phyloP scores from a whole-genome alignment of 345 rosid genomes.

The Eucalyptus regnans region DNA sequence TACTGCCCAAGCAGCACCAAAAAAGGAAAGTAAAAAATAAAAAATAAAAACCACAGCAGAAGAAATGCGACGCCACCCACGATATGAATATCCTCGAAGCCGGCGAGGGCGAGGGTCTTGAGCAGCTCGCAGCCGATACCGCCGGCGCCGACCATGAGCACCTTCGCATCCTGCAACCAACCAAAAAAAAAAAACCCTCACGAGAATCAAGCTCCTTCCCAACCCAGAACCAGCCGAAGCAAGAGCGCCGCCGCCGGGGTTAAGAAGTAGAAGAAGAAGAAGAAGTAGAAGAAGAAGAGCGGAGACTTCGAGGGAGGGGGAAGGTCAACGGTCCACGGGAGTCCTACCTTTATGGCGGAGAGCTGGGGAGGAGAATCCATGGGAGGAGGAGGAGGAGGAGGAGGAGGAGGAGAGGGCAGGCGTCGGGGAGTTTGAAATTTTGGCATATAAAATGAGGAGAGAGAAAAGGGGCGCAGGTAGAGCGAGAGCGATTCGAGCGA shows the following conservation, averaged over 20 bases:
- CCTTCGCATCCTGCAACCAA: constrained; percentile 65
- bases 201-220: neutral
- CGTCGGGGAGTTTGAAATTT: neutral
- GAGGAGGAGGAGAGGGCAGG: neutral
- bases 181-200: neutral
- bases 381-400: neutral
- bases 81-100: constrained; percentile 86
- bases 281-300: neutral
- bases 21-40: neutral
- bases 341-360: neutral
- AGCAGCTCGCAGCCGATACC: constrained; percentile 99
- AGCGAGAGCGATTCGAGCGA: neutral
- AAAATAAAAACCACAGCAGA: neutral
- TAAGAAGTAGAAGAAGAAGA: neutral
- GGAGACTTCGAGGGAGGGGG: neutral
- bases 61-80: constrained; percentile 28
- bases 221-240: neutral
- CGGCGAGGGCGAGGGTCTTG: constrained; percentile 91
- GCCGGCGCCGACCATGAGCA: constrained; percentile 99
- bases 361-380: neutral
- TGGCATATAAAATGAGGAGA: neutral
- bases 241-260: neutral
- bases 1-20: neutral
- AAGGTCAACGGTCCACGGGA: neutral
- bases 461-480: no score